Base-by-base conservation (phyloP, 2,329 filamentous ascomycete genomes). In the Penicillium palitans region DNA sequence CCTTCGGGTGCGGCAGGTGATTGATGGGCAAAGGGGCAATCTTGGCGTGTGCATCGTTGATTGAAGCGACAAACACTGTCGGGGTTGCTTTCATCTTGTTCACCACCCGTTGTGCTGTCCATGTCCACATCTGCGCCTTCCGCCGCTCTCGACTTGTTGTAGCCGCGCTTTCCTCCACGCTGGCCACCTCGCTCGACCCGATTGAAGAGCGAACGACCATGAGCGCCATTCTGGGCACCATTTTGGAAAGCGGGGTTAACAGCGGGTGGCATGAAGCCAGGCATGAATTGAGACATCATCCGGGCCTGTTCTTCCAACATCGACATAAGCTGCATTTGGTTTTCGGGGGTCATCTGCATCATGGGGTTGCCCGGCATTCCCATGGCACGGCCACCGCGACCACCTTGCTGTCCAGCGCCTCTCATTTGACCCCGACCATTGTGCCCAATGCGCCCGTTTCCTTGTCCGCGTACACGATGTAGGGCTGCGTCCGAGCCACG, bases 1-100 rank as follows among this genome's bases (percentile, higher is more conserved):
- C 89, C 90, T 2, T 89, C 88, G 4, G 91, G 89, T 33, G 93
- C 93, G 2, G 90, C 92, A 2, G 95, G 92, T 17, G 93, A 96
- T 78, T 97, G 93, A 71, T 99, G 95, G 19, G 91, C 95, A 74
- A 91, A 99, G 65, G 88, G 89, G 79, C 95, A 99, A 61, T 96
- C 90, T 66, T 86, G 87, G 76, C 96, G 96, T 40, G 89, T 90
- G 80, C 95, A 99, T 62, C 85, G 82, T 54, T 95, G 80, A 78
- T 98, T 97, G 81, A 87, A 99, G 70, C 90, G 91, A 84, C 95
- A 99, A 61, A 93, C 80, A 15, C 82, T 89, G 49, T 90, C 85
- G 6, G 81, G 79, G 1, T 81, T 79, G 71, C 83, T 67, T 74
- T 79, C 78, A 80, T 86, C 71, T 76, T 84, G 76, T 77, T 80